Conservation (phyloP, 768 basidiomycete genomes). For the Podaxis sp. region DNA sequence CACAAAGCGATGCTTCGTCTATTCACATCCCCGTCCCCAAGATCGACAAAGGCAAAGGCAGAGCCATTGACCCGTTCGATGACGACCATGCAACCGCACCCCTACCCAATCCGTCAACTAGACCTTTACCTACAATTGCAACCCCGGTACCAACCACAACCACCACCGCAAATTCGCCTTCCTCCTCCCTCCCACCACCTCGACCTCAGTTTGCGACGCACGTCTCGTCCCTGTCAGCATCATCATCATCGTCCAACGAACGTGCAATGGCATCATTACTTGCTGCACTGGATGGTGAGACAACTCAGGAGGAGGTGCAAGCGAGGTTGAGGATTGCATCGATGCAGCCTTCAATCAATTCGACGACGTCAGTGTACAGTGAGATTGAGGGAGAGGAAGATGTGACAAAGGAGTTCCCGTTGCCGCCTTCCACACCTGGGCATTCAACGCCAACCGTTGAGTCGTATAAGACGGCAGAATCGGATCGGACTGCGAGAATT, state of each 20-base stretch:
- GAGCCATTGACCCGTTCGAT: constrained; percentile 34
- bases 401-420: constrained; percentile 33
- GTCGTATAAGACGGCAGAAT: constrained; percentile 4
- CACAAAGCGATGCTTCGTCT: not conserved
- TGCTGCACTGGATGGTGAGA: constrained; percentile 49
- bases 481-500: not conserved
- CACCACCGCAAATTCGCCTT: not conserved
- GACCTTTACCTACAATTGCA: not conserved
- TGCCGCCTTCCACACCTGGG: constrained; percentile 27
- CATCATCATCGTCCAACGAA: constrained; percentile 41
- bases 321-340: constrained; percentile 52
- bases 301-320: constrained; percentile 40
- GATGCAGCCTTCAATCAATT: constrained; percentile 48
- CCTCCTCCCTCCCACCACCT: constrained; percentile 20
- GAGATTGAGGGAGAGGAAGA: constrained; percentile 31
- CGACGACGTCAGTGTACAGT: constrained; percentile 27
- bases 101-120: not conserved
- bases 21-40: constrained; percentile 3
- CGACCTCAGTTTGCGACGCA: constrained; percentile 29
- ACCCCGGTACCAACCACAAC: not conserved
- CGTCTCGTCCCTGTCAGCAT: constrained; percentile 25
- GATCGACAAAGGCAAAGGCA: constrained; percentile 14
- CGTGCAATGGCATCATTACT: constrained; percentile 62
- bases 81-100: constrained; percentile 24
- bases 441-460: constrained; percentile 6